Conservation (phyloP, 202 grass and related monocot genomes). For the Zoysia matrella region DNA sequence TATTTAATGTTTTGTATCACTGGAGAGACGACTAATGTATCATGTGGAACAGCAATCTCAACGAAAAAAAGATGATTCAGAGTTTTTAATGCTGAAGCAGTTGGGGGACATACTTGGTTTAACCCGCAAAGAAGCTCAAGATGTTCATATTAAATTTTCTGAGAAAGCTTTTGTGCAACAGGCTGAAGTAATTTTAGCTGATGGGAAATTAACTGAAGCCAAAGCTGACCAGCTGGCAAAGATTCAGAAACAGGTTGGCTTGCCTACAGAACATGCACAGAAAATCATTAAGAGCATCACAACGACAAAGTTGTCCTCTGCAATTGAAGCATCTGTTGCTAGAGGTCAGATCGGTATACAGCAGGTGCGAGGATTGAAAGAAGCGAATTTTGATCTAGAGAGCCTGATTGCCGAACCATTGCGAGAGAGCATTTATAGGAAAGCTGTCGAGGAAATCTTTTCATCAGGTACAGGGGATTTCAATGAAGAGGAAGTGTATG, state of each 20-base stretch:
- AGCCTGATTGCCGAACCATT: conserved; percentile 76
- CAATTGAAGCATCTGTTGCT: conserved; percentile 82
- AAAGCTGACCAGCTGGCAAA: conserved; percentile 85
- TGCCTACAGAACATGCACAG: conserved; percentile 83
- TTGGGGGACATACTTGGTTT: conserved; percentile 89
- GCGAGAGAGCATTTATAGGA: conserved; percentile 85
- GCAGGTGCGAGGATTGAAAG: conserved; percentile 81
- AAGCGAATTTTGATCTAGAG: conserved; percentile 75
- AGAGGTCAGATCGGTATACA: conserved; percentile 84
- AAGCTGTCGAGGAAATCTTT: conserved; percentile 80
- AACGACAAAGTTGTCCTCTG: conserved; percentile 81
- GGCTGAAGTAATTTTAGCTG: conserved; percentile 96
- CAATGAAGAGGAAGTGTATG: conserved; percentile 79
- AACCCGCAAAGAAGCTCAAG: conserved; percentile 72
- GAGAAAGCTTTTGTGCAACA: conserved; percentile 96
- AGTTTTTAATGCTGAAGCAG: conserved; percentile 83
- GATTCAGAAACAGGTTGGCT: conserved; percentile 88
- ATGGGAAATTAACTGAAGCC: conserved; percentile 86
- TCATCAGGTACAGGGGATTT: conserved; percentile 89
- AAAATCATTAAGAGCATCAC: conserved; percentile 96
- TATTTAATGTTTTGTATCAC: conserved; percentile 89
- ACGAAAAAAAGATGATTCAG: conserved; percentile 68
- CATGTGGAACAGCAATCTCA: conserved; percentile 79
- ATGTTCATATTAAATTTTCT: conserved; percentile 81
- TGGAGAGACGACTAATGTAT: conserved; percentile 72